Base-by-base conservation (phyloP, 23 red algal genomes). In the Rhodosorus marinus region DNA sequence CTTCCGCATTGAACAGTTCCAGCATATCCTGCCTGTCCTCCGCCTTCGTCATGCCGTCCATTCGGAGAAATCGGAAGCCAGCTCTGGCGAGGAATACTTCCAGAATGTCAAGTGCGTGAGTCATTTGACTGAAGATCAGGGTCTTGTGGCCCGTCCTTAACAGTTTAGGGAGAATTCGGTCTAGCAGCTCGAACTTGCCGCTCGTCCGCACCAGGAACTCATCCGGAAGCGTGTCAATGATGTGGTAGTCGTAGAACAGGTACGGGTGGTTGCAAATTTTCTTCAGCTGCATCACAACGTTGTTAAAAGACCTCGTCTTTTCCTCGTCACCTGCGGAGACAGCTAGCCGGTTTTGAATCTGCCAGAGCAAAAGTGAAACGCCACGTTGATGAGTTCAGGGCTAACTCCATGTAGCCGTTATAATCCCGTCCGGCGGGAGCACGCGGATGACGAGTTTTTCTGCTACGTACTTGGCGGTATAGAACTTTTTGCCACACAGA, bases 261-360 rank as follows among this genome's bases (percentile, higher is more conserved):
- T 74, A 98, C 25, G 90, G 90, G 45, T 98, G 90, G 64, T 98
- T 98, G 57, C 70, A 81, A 23, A 98, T 81, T 57, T 98, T 98
- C 22, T 81, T 81, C 72, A 76, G 54, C 34, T 98, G 90, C 90
- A 98, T 98, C 0, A 80, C 34, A 25, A 79, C 48, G 51, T 92
- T 92, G 66, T 79, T 92, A 50, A 78, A 79, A 32, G 60, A 40
- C 40, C 53, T 33, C 5, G 67, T 69, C 21, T 43, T 51, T 0
- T 51, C 67, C 30, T 67, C 71, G 17, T 48, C 67, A 21, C 79
- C 79, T 26, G 79, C 64, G 17, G 79, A 59, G 6, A 84, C 32
- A 20, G 55, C 66, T 43, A 84, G 68, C 26, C 64, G 51, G 14
- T 57, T 57, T 31, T 55, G 55, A 5, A 82, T 59, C 47, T n/a